Evolutionary conservation across 2,329 filamentous ascomycete genomes (phyloP).

Genomic region (Xylariaceae sp.): DNA sequence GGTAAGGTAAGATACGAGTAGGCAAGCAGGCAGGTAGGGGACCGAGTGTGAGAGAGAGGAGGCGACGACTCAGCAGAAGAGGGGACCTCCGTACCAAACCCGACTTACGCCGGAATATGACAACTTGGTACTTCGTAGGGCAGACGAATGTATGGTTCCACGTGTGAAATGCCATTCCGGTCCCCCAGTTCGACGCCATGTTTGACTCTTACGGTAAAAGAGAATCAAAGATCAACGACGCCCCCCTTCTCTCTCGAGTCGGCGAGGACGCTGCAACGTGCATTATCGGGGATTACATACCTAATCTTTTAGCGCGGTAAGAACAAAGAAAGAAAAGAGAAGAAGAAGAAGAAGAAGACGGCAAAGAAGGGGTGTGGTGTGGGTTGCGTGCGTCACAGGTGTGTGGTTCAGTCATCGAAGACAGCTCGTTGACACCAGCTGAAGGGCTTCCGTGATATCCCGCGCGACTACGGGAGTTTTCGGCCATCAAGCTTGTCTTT

Average conservation of each 20-base stretch:
- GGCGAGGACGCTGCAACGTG: not conserved
- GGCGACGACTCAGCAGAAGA: no score
- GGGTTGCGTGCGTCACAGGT: no score
- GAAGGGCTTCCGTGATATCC: constrained; percentile 8
- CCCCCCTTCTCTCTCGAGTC: not conserved
- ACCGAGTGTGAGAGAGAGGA: no score
- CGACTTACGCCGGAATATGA: no score
- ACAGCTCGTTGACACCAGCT: not conserved
- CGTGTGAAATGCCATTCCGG: no score
- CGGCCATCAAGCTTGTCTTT: not conserved
- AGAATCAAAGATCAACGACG: no score
- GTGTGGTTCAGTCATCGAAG: no score
- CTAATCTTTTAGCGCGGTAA: not conserved
- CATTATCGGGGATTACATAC: not conserved
- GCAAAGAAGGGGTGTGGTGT: not conserved
- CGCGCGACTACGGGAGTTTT: constrained; percentile 4
- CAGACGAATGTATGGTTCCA: no score
- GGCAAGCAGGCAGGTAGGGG: no score
- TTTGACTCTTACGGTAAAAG: not conserved
- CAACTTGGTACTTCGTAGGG: no score
- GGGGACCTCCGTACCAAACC: no score
- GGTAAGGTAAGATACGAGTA: no score
- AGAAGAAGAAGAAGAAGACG: not conserved
- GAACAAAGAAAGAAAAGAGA: not conserved
- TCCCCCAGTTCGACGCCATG: not conserved